phyloP scores from a whole-genome alignment of 2,329 filamentous ascomycete species.

The Lizonia empirigonia region DNA sequence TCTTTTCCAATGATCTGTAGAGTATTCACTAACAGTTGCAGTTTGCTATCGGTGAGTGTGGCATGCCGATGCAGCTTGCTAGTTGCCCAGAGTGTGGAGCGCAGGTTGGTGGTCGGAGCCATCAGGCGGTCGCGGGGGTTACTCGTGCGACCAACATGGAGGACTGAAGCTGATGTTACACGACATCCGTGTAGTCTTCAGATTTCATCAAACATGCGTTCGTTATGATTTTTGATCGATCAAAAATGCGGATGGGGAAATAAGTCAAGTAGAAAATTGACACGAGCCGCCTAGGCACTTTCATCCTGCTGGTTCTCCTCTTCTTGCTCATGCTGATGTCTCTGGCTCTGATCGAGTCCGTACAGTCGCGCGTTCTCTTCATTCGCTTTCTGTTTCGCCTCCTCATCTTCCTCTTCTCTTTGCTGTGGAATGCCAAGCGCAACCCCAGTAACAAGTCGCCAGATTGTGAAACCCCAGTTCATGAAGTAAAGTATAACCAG shows the following conservation, averaged over 20 bases:
- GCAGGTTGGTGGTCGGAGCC: constrained; percentile 61
- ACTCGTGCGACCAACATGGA: constrained; percentile 58
- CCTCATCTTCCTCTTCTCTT: constrained; percentile 21
- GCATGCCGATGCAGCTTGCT: constrained; percentile 67
- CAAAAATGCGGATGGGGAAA: not conserved
- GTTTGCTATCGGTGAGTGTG: constrained; percentile 69
- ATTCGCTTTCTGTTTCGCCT: constrained; percentile 13
- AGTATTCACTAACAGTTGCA: constrained; percentile 10
- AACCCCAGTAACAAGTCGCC: constrained; percentile 18
- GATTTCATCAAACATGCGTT: not conserved
- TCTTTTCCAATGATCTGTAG: not conserved
- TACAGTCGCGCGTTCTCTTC: constrained; percentile 5
- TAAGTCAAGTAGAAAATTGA: not conserved
- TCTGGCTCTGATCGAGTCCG: not conserved
- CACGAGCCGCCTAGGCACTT: not conserved
- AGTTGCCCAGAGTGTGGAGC: constrained; percentile 67
- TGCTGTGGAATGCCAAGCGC: constrained; percentile 25
- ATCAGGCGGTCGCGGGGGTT: constrained; percentile 60
- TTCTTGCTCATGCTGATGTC: not conserved
- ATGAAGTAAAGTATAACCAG: constrained; percentile 23
- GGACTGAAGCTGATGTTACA: not conserved
- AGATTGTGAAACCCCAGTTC: constrained; percentile 23
- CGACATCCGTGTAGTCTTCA: not conserved
- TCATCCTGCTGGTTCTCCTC: not conserved
- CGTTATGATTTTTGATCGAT: not conserved